These are phyloP conservation scores for Emergomyces pasteurianus DNA, from an alignment of 2,329 filamentous ascomycete genomes.

Conservation along the genomic window DNA sequence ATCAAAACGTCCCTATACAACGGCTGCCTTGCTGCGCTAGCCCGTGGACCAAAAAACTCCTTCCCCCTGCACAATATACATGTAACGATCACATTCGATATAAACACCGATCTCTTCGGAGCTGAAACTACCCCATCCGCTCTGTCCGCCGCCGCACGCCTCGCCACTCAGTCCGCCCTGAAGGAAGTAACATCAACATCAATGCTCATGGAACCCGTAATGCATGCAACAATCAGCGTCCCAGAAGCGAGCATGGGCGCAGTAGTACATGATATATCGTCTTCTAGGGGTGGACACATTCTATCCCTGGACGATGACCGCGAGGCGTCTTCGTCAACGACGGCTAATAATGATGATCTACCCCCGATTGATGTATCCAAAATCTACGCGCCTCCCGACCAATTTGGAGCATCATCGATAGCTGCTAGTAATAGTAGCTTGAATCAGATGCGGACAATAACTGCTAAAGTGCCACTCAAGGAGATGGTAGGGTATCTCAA, in stretches of 20 bases:
- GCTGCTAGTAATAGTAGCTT: conserved; percentile 7
- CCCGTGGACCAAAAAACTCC: conserved; percentile 67
- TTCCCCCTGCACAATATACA: conserved; percentile 69
- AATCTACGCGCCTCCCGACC: conserved; percentile 82
- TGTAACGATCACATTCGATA: conserved; percentile 59
- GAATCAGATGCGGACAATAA: conserved; percentile 51
- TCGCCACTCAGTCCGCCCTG: conserved; percentile 58
- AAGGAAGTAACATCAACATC: conserved; percentile 45
- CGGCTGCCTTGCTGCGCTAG: conserved; percentile 70
- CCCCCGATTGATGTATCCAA: conserved; percentile 53
- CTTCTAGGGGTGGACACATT: conserved; percentile 60
- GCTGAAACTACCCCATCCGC: conserved; percentile 55
- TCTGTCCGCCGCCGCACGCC: conserved; percentile 54
- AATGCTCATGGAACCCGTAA: conserved; percentile 80
- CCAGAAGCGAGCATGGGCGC: conserved; percentile 69
- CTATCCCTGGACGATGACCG: conserved; percentile 53
- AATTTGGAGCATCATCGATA: conserved; percentile 46
- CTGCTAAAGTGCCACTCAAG: conserved; percentile 79
- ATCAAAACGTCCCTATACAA: conserved; percentile 53
- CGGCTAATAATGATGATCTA: conserved; percentile 18
- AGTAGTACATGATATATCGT: conserved; percentile 71
- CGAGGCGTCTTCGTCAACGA: conserved; percentile 18
- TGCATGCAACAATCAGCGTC: conserved; percentile 77
- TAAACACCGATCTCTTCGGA: conserved; percentile 51
- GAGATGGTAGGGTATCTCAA: conserved; percentile 95